A percentile compares a stretch with the other conserved stretches of the same genome.
Conservation (phyloP, 2,329 filamentous ascomycete species). For the Aspergillus carbonarius region DNA sequence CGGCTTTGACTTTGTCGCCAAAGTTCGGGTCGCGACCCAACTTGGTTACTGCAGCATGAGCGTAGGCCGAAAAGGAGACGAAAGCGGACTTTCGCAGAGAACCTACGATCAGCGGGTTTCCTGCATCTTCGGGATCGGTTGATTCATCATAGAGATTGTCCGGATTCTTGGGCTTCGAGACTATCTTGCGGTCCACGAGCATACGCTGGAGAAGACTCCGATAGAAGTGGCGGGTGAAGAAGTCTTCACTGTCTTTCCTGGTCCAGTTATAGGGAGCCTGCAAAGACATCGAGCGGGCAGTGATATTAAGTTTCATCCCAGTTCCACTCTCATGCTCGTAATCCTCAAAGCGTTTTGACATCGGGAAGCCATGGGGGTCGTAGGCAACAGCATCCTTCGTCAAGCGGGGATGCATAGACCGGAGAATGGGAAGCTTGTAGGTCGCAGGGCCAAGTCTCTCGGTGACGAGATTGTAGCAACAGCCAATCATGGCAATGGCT, state of each 20-base stretch:
- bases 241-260: slow-evolving; percentile 72
- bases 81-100: slow-evolving; percentile 80
- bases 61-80: slow-evolving; percentile 70
- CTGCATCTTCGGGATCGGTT: slow-evolving; percentile 38
- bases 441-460: slow-evolving; percentile 84
- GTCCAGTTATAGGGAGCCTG: slow-evolving; percentile 96
- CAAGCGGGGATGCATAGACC: slow-evolving; percentile 71
- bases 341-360: slow-evolving; percentile 69
- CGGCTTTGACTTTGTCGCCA: slow-evolving; percentile 61
- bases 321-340: slow-evolving; percentile 53
- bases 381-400: slow-evolving; percentile 66
- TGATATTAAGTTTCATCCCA: slow-evolving; percentile 87
- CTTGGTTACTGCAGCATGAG: slow-evolving; percentile 77
- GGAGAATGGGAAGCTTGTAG: slow-evolving; percentile 76
- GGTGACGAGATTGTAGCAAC: slow-evolving; percentile 95
- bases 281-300: slow-evolving; percentile 95
- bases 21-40: slow-evolving; percentile 62
- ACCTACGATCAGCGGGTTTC: slow-evolving; percentile 82
- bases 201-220: slow-evolving; percentile 86
- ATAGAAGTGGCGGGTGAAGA: slow-evolving; percentile 93
- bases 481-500: slow-evolving; percentile 93
- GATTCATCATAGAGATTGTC: slow-evolving; percentile 29
- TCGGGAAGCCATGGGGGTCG: slow-evolving; percentile 90
- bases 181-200: slow-evolving; percentile 80
- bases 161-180: slow-evolving; percentile 54